A percentile compares a stretch with the other conserved stretches of the same genome.
Conservation (phyloP, 2,329 filamentous ascomycete species). For the Xylariales sp. region DNA sequence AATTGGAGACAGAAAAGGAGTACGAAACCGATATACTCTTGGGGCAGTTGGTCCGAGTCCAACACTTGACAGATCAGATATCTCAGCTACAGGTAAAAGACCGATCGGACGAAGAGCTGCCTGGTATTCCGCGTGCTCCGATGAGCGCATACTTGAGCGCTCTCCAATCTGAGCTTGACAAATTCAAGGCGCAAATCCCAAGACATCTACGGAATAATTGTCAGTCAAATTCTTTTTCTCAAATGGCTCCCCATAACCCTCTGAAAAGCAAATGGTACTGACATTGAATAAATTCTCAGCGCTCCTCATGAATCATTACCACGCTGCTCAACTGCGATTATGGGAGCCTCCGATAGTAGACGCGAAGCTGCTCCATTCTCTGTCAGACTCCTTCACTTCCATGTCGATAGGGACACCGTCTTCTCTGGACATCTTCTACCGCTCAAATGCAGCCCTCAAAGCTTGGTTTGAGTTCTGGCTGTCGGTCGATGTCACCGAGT, state of each 20-base stretch:
- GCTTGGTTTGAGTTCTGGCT: conserved; percentile 47
- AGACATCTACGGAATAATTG: conserved; percentile 30
- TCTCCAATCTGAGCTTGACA: conserved; percentile 41
- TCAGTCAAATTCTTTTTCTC: conserved; percentile 22
- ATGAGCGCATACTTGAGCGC: conserved; percentile 39
- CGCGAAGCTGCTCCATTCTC: conserved; percentile 31
- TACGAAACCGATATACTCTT: conserved; percentile 42
- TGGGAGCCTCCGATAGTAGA: conserved; percentile 44
- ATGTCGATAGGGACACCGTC: conserved; percentile 32
- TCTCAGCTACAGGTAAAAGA: conserved; percentile 31
- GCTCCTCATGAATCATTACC: conserved; percentile 33
- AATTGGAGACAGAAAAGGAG: conserved; percentile 39
- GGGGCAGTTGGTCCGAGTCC: conserved; percentile 42
- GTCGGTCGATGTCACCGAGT: conserved; percentile 34
- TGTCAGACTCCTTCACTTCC: conserved; percentile 37
- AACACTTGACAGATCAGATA: conserved; percentile 48
- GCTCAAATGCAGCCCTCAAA: conserved; percentile 40
- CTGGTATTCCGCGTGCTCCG: conserved; percentile 33
- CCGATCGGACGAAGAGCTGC: conserved; percentile 27
- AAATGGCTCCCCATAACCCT: neutral
- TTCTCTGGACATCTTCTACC: conserved; percentile 45
- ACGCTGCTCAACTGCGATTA: conserved; percentile 36
- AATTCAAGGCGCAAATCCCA: conserved; percentile 31
- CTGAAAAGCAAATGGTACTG: neutral
- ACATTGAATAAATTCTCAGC: conserved; percentile 21